phyloP scores from a whole-genome alignment of 129 eudicot genomes.

The Tagetes erecta region DNA sequence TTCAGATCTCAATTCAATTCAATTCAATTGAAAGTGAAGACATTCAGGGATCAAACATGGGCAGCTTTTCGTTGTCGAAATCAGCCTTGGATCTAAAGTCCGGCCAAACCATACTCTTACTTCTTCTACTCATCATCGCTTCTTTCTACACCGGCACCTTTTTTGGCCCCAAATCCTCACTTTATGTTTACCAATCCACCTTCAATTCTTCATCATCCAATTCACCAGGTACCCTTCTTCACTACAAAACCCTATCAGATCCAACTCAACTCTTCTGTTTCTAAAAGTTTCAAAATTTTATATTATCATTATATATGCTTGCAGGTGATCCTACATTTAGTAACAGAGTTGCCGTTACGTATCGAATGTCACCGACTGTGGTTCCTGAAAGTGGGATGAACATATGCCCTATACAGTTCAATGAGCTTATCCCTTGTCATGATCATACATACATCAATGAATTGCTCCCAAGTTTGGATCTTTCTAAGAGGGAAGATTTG shows the following conservation, averaged over 20 bases:
- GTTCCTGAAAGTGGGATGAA: constrained; percentile 79
- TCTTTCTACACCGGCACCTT: constrained; percentile 84
- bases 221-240: constrained; percentile 37
- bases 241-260: not conserved
- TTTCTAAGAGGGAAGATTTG: constrained; percentile 73
- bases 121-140: constrained; percentile 61
- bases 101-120: constrained; percentile 52
- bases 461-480: constrained; percentile 63
- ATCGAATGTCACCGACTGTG: constrained; percentile 47
- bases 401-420: constrained; percentile 74
- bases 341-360: constrained; percentile 58
- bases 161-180: constrained; percentile 43
- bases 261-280: not conserved
- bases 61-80: constrained; percentile 35
- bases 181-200: constrained; percentile 20
- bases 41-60: too few species aligned
- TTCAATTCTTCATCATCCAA: constrained; percentile 44
- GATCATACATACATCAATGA: constrained; percentile 62
- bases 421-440: constrained; percentile 91
- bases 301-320: constrained; percentile 22
- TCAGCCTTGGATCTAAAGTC: constrained; percentile 65
- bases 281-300: constrained; percentile 5
- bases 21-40: too few species aligned
- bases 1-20: constrained; percentile 19
- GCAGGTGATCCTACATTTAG: constrained; percentile 58